Base-by-base conservation (phyloP, 1,139 yeast species). In the Zygosaccharomyces pseudobailii region DNA sequence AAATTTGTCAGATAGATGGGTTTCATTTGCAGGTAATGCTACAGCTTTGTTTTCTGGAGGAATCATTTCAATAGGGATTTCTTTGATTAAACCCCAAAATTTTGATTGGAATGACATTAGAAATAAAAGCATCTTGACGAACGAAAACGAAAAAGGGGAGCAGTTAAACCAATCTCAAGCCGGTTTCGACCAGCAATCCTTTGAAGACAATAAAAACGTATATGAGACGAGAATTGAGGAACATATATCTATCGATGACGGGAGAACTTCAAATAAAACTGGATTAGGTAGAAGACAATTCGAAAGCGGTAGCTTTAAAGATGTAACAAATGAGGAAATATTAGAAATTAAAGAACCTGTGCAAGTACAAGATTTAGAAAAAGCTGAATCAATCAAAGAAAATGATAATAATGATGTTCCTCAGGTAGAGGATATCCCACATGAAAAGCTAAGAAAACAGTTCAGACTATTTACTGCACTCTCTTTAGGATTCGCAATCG, bases 61-160 rank as follows among this genome's bases (percentile, higher is more conserved):
- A 13, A 45, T 67, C 4, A 59, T 69, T 30, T 61, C 73, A 0
- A 51, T 67, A 19, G 57, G 52, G 2, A 45, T 57, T 6, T 67
- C 73, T 0, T 55, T 64, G 42, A 59, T 71, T 25, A 62, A 61
- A 56, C 75, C 75, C 9, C 72, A 69, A 13, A 61, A 69, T 45
- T 71, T 70, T 53, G 71, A 70, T 48, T 71, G 67, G 54, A 52
- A 55, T 25, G 49, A 31, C 9, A 71, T 73, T 1, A 60, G 73
- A 55, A 68, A 69, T 49, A 61, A 63, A 48, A 67, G 72, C 2
- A 59, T 67, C 40, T 56, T 70, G 43, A 47, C 51, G 5, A 61
- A 63, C 25, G 34, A 41, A 22, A 23, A 9, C 20, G 43, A 45
- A 37, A 32, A 37, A 37, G 24, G 3, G 10, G 17, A 17, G 32